phyloP scores from a whole-genome alignment of 169 alveolate genomes.

The Nephromyces sp. region DNA sequence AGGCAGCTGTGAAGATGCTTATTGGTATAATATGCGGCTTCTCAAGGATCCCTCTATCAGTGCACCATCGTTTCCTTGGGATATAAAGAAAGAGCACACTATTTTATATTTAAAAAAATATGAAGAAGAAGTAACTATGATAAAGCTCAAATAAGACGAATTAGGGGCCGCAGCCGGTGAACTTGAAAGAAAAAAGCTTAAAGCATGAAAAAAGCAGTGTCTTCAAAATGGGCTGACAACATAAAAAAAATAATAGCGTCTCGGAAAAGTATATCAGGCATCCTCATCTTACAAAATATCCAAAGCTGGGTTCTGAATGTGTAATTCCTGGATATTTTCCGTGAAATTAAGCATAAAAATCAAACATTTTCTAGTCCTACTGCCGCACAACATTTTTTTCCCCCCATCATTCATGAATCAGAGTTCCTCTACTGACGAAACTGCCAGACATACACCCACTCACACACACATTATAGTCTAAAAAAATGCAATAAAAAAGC shows the following conservation, averaged over 20 bases:
- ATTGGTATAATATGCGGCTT: slow-evolving; percentile 54
- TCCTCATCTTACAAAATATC: no score
- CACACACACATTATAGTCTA: no score
- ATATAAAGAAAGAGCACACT: not conserved
- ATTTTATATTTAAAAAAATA: not conserved
- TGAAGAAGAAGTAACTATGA: not conserved
- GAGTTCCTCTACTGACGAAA: no score
- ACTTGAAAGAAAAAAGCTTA: not conserved
- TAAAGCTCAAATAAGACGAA: not conserved
- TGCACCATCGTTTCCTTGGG: slow-evolving; percentile 51
- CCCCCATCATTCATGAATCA: no score
- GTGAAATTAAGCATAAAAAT: no score
- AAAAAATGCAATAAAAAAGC: not conserved
- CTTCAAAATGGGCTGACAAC: not conserved
- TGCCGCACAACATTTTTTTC: no score
- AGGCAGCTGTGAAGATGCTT: slow-evolving; percentile 40
- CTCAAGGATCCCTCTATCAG: slow-evolving; percentile 31
- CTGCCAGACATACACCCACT: no score
- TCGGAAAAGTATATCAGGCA: not conserved
- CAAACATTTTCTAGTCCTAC: no score
- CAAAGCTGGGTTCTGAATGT: no score
- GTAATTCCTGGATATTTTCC: no score
- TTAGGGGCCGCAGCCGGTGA: not conserved
- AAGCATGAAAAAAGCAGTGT: not conserved
- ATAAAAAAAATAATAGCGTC: not conserved